Base-by-base conservation (phyloP, 1,139 yeast species). In the Nakaseomyces sp. region DNA sequence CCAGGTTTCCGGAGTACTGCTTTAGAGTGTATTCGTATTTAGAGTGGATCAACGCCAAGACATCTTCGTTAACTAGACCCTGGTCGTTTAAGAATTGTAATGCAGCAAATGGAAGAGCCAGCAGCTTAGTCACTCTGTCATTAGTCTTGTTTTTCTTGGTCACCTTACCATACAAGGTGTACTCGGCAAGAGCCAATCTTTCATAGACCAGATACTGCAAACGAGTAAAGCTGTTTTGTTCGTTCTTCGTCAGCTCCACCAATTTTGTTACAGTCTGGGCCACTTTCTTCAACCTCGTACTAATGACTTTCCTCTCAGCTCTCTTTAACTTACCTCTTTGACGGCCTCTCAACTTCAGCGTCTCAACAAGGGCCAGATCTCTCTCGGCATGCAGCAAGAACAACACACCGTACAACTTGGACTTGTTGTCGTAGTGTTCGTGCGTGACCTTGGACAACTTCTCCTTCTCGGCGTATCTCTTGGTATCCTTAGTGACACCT, bases 221-320 rank as follows among this genome's bases (percentile, higher is more conserved):
- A 46, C 69, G 63, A 33, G 64, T 68, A 10, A 57, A 43, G 51
- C 60, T 52, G 53, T 56, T 67, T 46, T 43, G 48, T 38, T 57
- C 73, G 65, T 66, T 60, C 12, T 54, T 47, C n/a, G 72, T 65
- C 6, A 78, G 57, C 1, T 61, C 61, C 26, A 76, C 61, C 33
- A 86, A 61, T 31, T 68, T 68, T 36, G 67, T 62, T 26, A 74
- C 67, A 44, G 71, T 69, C 42, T 63, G 60, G 28, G 72, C 64
- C 0, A 91, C 79, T 60, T 76, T 81, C 58, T 81, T 84, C 51
- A 83, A 72, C 63, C 85, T 83, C 31, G 89, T 76, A 12, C 72
- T 60, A 57, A 84, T 69, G 47, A 83, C 74, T 47, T 71, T 74
- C 42, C 69, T 68, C 42, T 61, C 65, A 33, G 52, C 47, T n/a